Percentiles rank a stretch among this genome's conserved stretches.
These are phyloP conservation scores for Acephala macrosclerotiorum DNA, from an alignment of 2,329 filamentous ascomycete genomes.

Conservation along the genomic window DNA sequence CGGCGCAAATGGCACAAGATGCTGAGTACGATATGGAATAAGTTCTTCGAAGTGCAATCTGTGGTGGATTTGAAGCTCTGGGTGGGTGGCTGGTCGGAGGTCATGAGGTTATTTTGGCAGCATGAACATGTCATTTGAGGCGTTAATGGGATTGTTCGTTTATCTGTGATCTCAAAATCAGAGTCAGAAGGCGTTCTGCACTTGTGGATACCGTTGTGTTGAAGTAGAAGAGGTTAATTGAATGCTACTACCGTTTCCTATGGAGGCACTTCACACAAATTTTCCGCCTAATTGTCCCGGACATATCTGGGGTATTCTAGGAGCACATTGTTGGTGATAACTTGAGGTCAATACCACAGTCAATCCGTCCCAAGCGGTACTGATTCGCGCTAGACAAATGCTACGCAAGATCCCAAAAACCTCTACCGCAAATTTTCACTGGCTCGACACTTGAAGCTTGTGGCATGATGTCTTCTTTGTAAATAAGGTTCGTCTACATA, in stretches of 20 bases:
- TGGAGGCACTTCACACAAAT: not conserved
- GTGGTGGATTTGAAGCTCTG: not conserved
- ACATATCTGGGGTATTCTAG: no score
- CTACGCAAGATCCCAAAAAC: no score
- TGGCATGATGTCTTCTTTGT: no score
- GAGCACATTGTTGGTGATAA: no score
- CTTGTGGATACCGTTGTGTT: slow-evolving; percentile 11
- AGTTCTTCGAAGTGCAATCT: not conserved
- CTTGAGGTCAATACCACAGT: no score
- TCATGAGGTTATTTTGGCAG: not conserved
- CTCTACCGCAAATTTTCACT: no score
- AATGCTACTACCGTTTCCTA: not conserved
- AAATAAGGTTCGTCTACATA: no score
- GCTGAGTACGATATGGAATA: slow-evolving; percentile 30
- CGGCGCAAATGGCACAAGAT: slow-evolving; percentile 49
- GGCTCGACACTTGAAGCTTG: no score
- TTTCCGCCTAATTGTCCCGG: no score
- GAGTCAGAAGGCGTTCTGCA: slow-evolving; percentile 8
- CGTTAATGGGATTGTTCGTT: slow-evolving; percentile 10
- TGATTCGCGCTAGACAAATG: no score
- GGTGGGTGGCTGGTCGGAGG: not conserved
- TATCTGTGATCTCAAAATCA: not conserved
- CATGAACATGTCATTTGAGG: slow-evolving; percentile 17
- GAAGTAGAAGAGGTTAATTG: not conserved
- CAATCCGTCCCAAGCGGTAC: no score